Conservation (phyloP, 2,329 filamentous ascomycete species). For the Metarhizium brunneum region DNA sequence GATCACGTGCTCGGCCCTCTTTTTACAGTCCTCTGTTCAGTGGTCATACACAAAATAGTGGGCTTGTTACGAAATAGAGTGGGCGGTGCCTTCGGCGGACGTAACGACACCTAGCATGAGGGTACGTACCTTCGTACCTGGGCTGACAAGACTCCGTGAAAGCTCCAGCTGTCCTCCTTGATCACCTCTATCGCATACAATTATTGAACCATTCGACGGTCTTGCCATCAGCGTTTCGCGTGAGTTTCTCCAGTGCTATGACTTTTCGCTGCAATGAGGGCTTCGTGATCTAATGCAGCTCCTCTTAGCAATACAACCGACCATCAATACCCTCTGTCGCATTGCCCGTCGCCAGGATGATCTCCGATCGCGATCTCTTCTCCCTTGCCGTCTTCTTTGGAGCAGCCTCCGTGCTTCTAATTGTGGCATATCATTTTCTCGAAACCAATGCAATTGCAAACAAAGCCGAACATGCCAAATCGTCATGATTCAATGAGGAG, state of each 20-base stretch:
- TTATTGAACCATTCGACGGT: not conserved
- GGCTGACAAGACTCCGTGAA: not conserved
- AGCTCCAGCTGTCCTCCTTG: slow-evolving; percentile 13
- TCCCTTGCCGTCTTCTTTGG: slow-evolving; percentile 87
- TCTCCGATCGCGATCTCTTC: slow-evolving; percentile 88
- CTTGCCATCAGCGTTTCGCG: not conserved
- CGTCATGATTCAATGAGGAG: not conserved
- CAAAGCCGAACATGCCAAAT: slow-evolving; percentile 1
- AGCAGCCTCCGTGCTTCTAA: slow-evolving; percentile 80
- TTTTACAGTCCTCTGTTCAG: not conserved
- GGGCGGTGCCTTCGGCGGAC: too few relatives aligned
- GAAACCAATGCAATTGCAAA: slow-evolving; percentile 64
- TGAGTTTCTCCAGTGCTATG: not conserved
- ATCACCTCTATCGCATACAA: not conserved
- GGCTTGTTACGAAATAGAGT: too few relatives aligned
- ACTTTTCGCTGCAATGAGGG: not conserved
- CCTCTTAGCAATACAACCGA: not conserved
- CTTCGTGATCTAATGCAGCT: not conserved
- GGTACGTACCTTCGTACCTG: slow-evolving; percentile 1
- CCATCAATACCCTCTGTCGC: not conserved
- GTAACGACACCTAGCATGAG: not conserved
- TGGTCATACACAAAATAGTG: too few relatives aligned
- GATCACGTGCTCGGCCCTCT: slow-evolving; percentile 15
- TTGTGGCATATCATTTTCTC: slow-evolving; percentile 92
- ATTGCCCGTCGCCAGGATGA: slow-evolving; percentile 55